Conservation (phyloP, 805 yeast species). For the baker's yeast (Saccharomyces cerevisiae) region DNA sequence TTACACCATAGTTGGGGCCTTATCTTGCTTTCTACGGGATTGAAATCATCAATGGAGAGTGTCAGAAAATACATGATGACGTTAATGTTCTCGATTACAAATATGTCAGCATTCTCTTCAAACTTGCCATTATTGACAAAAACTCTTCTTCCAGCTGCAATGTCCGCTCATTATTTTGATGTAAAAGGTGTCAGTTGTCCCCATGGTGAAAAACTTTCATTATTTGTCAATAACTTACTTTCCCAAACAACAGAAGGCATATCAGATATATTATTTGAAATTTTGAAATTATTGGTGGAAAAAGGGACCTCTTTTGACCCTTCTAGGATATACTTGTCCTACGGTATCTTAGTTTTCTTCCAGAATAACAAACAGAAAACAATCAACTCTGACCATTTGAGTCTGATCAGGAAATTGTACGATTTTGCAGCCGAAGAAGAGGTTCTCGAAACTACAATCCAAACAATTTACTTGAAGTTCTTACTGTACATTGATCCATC, state of each 20-base stretch:
- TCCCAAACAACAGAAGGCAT: neutral
- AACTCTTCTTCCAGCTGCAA: constrained; percentile 47
- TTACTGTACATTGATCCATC: constrained; percentile 34
- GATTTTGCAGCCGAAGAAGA: constrained; percentile 41
- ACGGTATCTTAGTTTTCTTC: constrained; percentile 53
- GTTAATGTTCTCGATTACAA: constrained; percentile 44
- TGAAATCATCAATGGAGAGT: constrained; percentile 68
- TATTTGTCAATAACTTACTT: constrained; percentile 32
- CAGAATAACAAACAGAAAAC: constrained; percentile 13
- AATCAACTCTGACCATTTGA: constrained; percentile 23
- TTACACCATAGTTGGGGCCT: constrained; percentile 68
- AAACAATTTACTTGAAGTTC: constrained; percentile 43
- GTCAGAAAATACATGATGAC: constrained; percentile 57
- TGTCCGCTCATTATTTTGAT: constrained; percentile 56
- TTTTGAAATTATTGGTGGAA: constrained; percentile 41
- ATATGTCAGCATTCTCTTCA: constrained; percentile 40
- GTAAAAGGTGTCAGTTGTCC: constrained; percentile 40
- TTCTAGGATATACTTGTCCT: constrained; percentile 50
- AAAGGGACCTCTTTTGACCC: constrained; percentile 56
- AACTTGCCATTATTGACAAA: constrained; percentile 32
- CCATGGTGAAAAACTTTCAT: constrained; percentile 46
- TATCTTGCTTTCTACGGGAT: constrained; percentile 65
- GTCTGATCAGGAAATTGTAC: constrained; percentile 30
- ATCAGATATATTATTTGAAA: neutral
- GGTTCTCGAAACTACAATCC: constrained; percentile 42